These are phyloP conservation scores for Acer negundo DNA, from an alignment of 345 rosid species.

Conservation along the genomic window DNA sequence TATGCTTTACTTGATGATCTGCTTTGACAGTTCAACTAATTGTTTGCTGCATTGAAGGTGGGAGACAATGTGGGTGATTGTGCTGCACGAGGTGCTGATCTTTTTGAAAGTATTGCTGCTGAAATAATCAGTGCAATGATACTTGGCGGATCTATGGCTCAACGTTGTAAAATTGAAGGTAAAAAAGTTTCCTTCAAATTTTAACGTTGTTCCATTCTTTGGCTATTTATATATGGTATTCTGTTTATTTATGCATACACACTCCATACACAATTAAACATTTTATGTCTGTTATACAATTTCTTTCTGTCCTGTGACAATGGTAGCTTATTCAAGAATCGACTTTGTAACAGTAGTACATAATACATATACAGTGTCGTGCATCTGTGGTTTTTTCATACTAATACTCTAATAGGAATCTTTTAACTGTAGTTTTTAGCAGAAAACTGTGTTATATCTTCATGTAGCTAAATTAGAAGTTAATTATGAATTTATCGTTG, in stretches of 20 bases:
- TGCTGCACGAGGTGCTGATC: constrained; percentile 99
- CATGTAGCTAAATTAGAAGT: constrained; percentile 1
- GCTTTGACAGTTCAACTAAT: constrained; percentile 9
- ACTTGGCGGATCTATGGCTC: constrained; percentile 98
- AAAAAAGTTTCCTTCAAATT: constrained; percentile 25
- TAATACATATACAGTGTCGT: not conserved
- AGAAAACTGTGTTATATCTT: not conserved
- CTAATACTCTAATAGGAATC: not conserved
- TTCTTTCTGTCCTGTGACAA: not conserved
- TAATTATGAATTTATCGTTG: not conserved
- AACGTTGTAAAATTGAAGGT: constrained; percentile 92
- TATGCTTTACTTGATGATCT: constrained; percentile 1
- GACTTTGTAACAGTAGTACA: not conserved
- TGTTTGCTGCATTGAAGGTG: constrained; percentile 52
- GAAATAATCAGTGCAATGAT: constrained; percentile 99
- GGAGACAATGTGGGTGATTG: constrained; percentile 99
- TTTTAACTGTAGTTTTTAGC: not conserved
- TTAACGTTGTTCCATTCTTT: not conserved
- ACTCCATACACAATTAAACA: not conserved
- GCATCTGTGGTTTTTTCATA: not conserved
- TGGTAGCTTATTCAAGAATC: not conserved
- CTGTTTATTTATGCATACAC: not conserved
- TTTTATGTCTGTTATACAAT: not conserved
- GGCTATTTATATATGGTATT: not conserved
- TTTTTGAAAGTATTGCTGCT: constrained; percentile 99